A percentile compares a stretch with the other conserved stretches of the same genome.
phyloP scores from a whole-genome alignment of 176 grass and related monocot species.

The Rhynchospora pubera region DNA sequence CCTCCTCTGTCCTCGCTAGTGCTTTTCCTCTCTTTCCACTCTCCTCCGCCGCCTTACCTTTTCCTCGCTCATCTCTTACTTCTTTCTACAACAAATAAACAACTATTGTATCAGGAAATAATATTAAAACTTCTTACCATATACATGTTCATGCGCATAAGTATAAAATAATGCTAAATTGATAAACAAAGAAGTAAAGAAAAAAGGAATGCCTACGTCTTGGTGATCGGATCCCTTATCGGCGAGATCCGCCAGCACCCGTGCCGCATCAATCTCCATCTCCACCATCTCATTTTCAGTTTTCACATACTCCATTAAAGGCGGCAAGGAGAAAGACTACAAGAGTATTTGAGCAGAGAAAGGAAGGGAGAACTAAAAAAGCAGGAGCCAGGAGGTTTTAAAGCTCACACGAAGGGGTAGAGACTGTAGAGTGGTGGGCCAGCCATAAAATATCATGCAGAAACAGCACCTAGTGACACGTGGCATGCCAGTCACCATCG shows the following conservation, averaged over 20 bases:
- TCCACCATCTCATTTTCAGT: constrained; percentile 17
- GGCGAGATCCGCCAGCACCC: constrained; percentile 54
- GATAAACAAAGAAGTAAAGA: neutral
- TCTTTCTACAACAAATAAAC: neutral
- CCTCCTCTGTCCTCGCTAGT: constrained; percentile 43
- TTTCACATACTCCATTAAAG: constrained; percentile 1
- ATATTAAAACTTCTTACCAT: neutral
- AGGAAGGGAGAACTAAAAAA: too few species aligned
- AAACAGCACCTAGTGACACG: neutral
- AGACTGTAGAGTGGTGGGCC: too few species aligned
- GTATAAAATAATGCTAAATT: neutral
- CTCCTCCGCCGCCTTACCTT: constrained; percentile 23
- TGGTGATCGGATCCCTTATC: neutral
- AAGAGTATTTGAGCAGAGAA: too few species aligned
- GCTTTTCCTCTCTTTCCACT: constrained; percentile 32
- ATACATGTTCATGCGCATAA: neutral
- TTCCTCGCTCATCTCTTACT: neutral
- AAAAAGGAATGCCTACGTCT: neutral
- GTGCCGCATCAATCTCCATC: constrained; percentile 69
- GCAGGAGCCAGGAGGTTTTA: too few species aligned
- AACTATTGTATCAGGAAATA: neutral
- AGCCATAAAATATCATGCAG: neutral
- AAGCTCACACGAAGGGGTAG: neutral
- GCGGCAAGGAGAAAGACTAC: neutral
- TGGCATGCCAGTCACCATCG: neutral